Percentiles rank a stretch among this genome's conserved stretches.
Conservation (phyloP, 768 basidiomycete genomes). For the Podaxis sp. region DNA sequence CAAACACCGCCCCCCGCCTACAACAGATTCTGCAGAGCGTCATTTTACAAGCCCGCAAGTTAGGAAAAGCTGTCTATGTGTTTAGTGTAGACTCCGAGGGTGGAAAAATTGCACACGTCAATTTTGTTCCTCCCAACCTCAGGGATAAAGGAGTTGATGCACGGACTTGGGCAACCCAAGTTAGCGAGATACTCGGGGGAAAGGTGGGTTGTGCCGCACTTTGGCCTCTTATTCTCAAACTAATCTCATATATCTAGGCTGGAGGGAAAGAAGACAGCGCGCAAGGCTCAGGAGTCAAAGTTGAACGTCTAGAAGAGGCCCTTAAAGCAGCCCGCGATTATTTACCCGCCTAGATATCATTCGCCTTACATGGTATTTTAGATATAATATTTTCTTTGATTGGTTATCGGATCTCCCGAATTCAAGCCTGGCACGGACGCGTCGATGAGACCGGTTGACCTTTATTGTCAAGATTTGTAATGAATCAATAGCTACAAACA, state of each 20-base stretch:
- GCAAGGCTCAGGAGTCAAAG: conserved; percentile 81
- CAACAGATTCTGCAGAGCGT: conserved; percentile 70
- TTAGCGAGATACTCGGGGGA: conserved; percentile 81
- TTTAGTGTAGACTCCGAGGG: conserved; percentile 73
- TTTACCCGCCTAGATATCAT: conserved; percentile 2
- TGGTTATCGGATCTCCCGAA: too few species aligned
- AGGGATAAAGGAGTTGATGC: conserved; percentile 76
- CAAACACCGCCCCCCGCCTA: not conserved
- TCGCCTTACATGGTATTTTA: not conserved
- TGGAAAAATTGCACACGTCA: conserved; percentile 84
- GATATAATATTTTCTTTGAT: too few species aligned
- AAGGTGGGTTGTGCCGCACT: conserved; percentile 54
- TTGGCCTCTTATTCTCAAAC: not conserved
- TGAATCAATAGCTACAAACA: not conserved
- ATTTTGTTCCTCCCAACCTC: conserved; percentile 61
- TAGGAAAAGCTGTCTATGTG: conserved; percentile 83
- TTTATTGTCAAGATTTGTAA: not conserved
- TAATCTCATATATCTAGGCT: conserved; percentile 47
- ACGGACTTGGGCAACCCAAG: conserved; percentile 81
- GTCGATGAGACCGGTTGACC: too few species aligned
- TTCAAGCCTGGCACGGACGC: too few species aligned
- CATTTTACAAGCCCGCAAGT: conserved; percentile 74
- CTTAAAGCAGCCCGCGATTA: conserved; percentile 52
- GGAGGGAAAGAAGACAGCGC: conserved; percentile 94
- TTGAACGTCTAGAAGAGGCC: conserved; percentile 64